Conservation (phyloP, 140 eudicot genomes). For the Ambrosia hybrid region DNA sequence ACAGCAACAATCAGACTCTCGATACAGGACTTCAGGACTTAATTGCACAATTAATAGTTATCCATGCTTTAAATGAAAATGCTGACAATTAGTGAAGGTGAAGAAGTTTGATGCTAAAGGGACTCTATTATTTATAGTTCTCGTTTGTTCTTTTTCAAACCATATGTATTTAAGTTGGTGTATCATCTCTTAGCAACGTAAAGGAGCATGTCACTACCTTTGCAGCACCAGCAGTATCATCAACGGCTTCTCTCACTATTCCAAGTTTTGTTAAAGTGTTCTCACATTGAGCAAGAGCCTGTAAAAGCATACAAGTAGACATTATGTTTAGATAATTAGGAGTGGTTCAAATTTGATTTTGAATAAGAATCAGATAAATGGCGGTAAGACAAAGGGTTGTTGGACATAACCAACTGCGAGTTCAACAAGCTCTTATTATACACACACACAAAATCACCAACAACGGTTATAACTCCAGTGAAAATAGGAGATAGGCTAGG, state of each 20-base stretch:
- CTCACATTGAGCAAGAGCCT: conserved; percentile 97
- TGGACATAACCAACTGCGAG: too few species aligned
- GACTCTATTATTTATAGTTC: too few species aligned
- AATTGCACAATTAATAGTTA: too few species aligned
- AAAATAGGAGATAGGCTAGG: too few species aligned
- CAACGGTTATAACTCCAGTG: too few species aligned
- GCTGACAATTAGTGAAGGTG: too few species aligned
- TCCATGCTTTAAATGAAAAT: too few species aligned
- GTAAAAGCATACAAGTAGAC: background rate
- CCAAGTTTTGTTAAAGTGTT: conserved; percentile 68
- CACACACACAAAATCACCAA: too few species aligned
- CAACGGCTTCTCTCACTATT: conserved; percentile 80
- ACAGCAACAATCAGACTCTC: too few species aligned
- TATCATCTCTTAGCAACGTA: background rate
- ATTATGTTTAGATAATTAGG: background rate
- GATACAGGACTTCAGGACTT: too few species aligned
- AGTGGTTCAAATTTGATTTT: background rate
- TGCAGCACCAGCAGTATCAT: conserved; percentile 93
- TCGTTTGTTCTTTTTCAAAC: background rate
- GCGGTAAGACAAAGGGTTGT: background rate
- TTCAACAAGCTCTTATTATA: too few species aligned
- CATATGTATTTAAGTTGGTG: background rate
- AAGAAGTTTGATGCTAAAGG: too few species aligned
- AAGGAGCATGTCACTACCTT: conserved; percentile 42
- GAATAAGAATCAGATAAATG: background rate